Percentiles rank a stretch among this genome's conserved stretches.
phyloP scores from a whole-genome alignment of 1,139 yeast species.

The Suhomyces taliae region DNA sequence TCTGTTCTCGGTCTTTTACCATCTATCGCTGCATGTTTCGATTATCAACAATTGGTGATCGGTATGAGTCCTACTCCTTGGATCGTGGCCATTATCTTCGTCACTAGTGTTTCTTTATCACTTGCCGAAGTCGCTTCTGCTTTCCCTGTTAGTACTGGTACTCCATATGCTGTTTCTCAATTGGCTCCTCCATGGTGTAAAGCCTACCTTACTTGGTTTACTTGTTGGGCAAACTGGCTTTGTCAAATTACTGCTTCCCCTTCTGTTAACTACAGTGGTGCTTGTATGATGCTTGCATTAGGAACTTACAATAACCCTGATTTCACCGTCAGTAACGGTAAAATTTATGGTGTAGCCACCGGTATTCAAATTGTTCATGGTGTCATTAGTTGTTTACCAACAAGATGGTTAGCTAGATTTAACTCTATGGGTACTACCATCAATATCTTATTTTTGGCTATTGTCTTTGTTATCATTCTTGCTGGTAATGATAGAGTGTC shows the following conservation, averaged over 20 bases:
- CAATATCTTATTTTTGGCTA: slow-evolving; percentile 52
- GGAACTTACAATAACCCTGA: slow-evolving; percentile 28
- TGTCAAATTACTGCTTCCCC: slow-evolving; percentile 62
- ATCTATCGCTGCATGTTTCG: slow-evolving; percentile 60
- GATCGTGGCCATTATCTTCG: slow-evolving; percentile 51
- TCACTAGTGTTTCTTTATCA: slow-evolving; percentile 50
- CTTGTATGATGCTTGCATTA: slow-evolving; percentile 59
- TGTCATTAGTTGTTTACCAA: slow-evolving; percentile 49
- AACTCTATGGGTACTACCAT: slow-evolving; percentile 52
- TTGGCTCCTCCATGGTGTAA: slow-evolving; percentile 55
- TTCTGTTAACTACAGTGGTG: slow-evolving; percentile 61
- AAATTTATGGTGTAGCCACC: slow-evolving; percentile 27
- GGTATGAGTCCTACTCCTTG: slow-evolving; percentile 59
- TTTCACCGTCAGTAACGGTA: slow-evolving; percentile 21
- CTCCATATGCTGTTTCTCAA: slow-evolving; percentile 51
- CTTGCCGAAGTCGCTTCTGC: slow-evolving; percentile 51
- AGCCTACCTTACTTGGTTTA: slow-evolving; percentile 47
- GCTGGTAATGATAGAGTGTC: slow-evolving; percentile 50
- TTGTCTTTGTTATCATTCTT: slow-evolving; percentile 58
- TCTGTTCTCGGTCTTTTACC: slow-evolving; percentile 73
- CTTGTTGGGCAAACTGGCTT: slow-evolving; percentile 39
- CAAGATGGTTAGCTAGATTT: slow-evolving; percentile 57
- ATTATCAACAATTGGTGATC: slow-evolving; percentile 52
- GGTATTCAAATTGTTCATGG: slow-evolving; percentile 55
- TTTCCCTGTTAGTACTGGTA: slow-evolving; percentile 50